Evolutionary conservation across 1,284 basidiomycete species (phyloP).

Genomic region (Kwoniella shivajii): DNA sequence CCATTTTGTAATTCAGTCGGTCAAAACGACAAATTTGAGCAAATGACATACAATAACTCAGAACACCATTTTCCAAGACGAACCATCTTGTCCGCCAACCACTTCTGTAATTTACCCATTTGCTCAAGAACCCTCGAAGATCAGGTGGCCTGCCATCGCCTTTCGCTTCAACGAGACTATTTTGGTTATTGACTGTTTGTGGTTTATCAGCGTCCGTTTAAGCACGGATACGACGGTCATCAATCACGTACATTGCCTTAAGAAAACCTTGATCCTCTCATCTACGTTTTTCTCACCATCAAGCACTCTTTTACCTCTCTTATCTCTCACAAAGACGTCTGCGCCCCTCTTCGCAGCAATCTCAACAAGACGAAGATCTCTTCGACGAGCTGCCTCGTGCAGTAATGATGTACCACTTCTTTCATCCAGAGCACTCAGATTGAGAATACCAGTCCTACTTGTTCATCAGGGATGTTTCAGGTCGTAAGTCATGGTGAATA

Average conservation of each 20-base stretch:
- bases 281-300: slow-evolving; percentile 64
- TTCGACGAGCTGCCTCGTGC: slow-evolving; percentile 82
- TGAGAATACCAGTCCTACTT: slow-evolving; percentile 43
- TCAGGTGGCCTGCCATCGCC: slow-evolving; percentile 60
- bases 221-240: not conserved
- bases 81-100: slow-evolving; percentile 95
- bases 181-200: slow-evolving; percentile 71
- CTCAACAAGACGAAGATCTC: slow-evolving; percentile 80
- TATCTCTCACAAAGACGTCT: slow-evolving; percentile 86
- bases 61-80: slow-evolving; percentile 80
- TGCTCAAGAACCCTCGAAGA: slow-evolving; percentile 65
- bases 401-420: slow-evolving; percentile 76
- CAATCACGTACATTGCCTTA: slow-evolving; percentile 78
- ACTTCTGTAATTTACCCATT: slow-evolving; percentile 55
- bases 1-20: too few species aligned
- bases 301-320: slow-evolving; percentile 71
- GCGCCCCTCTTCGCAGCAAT: slow-evolving; percentile 81
- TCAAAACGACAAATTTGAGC: not conserved
- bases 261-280: slow-evolving; percentile 78
- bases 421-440: slow-evolving; percentile 63
- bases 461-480: slow-evolving; percentile 14
- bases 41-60: slow-evolving; percentile 65
- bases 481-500: not conserved
- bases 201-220: not conserved
- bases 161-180: slow-evolving; percentile 55